Evolutionary conservation across 2,329 filamentous ascomycete species (phyloP), one percentile per base, ranked within the genome.

Genomic region (Fusarium tricinctum): DNA sequence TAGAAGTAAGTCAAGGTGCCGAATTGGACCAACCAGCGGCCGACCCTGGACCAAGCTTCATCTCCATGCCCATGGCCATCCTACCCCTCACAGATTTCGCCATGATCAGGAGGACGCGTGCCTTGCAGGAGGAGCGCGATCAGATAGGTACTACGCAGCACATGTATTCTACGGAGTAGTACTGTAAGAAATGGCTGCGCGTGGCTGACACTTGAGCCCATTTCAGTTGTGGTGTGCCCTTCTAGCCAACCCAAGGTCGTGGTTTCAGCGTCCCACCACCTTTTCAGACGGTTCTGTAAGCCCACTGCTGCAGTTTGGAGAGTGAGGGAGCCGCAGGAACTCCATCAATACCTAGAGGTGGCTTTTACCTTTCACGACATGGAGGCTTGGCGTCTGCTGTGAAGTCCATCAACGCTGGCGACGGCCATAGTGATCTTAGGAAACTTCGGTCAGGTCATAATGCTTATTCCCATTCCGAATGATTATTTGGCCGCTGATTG

Each of bases 41-140:
- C 64, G 63, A 63, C 59, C 46, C 59, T 64, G 33, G 39, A 32
- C 33, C n/a, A 46, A 33, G 15, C 33, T 45, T 28, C 30, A 22
- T 58, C 26, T 57, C 15, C 26, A 43, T 52, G 42, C 22, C 42
- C 45, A 32, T 60, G 46, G 19, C 42, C 45, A 32, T 60, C 42
- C 35, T 46, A 64, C 65, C 65, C 64, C 64, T 68, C 64, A 30
- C 65, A 61, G 64, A 54, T 39, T 44, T 35, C 26, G 32, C 50
- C 44, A 32, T 61, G 47, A 45, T 66, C 32, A 56, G 48, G 55
- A 66, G 52, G 56, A 38, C 58, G 65, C 44, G 64, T 72, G 60
- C 69, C 70, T 73, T 71, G 65, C 70, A 73, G 69, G 33, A 71
- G 59, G 54, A 49, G 40, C 48, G 40, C 38, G 44, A 68, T 66